Conservation (phyloP, 148 eudicot genomes). For the Rhododendron griersonianum region DNA sequence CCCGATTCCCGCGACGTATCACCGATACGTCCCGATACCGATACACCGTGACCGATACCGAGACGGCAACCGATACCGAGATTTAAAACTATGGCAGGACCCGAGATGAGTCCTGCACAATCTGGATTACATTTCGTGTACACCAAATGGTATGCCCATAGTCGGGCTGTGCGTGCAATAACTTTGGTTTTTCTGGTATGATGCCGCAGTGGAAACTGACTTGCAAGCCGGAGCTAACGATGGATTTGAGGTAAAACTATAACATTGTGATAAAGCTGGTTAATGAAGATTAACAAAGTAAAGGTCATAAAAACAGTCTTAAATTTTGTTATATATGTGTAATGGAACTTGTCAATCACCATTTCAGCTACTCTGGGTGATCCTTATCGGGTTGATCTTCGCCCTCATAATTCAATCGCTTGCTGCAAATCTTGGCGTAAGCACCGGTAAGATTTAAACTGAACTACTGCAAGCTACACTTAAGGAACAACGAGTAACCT, state of each 20-base stretch:
- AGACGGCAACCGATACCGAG: too few relatives aligned
- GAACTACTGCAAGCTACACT: background rate
- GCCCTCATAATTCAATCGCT: slow-evolving; percentile 66
- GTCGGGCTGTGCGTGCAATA: background rate
- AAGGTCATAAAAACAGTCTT: too few relatives aligned
- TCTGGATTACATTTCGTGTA: too few relatives aligned
- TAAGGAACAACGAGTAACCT: background rate
- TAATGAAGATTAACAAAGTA: too few relatives aligned
- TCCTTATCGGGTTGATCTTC: slow-evolving; percentile 53
- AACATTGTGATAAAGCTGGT: background rate
- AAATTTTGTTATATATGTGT: background rate
- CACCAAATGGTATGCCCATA: too few relatives aligned
- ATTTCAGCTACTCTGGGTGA: slow-evolving; percentile 63
- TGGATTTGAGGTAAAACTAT: slow-evolving; percentile 54
- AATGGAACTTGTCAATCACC: background rate
- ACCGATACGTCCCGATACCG: too few relatives aligned
- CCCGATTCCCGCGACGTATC: too few relatives aligned
- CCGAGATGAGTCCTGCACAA: too few relatives aligned
- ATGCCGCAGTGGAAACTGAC: slow-evolving; percentile 80
- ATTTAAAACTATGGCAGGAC: too few relatives aligned
- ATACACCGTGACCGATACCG: too few relatives aligned
- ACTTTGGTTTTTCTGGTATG: background rate
- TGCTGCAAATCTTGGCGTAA: slow-evolving; percentile 72
- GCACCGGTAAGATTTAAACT: slow-evolving; percentile 36
- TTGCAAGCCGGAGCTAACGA: slow-evolving; percentile 91